Evolutionary conservation across 2,329 filamentous ascomycete genomes (phyloP).

Genomic region (Diaporthe vaccinii): DNA sequence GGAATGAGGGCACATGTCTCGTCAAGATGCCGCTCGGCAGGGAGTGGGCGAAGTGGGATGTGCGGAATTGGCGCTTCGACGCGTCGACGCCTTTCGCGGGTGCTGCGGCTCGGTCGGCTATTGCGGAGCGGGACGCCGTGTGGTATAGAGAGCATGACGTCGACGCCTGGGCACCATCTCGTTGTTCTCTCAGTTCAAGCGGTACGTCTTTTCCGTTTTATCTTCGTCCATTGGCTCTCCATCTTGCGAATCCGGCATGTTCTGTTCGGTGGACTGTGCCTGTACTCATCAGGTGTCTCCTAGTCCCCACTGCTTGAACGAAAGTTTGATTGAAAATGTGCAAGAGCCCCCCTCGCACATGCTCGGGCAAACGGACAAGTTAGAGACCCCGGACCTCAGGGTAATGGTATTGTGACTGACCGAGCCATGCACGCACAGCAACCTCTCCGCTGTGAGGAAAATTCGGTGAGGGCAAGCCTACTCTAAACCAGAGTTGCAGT

Average conservation of each 20-base stretch:
- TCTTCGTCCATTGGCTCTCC: no score
- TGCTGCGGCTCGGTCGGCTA: conserved; percentile 14
- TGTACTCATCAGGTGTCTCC: not conserved
- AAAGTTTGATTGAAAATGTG: not conserved
- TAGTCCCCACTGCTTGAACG: not conserved
- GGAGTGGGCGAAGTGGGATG: conserved; percentile 1
- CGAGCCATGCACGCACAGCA: not conserved
- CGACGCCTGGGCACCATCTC: not conserved
- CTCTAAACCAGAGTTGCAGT: not conserved
- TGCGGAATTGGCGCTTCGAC: conserved; percentile 14
- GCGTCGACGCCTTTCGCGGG: not conserved
- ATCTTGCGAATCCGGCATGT: not conserved
- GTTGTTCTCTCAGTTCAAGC: not conserved
- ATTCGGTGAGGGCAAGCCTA: not conserved
- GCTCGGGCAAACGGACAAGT: not conserved
- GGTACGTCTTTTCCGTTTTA: not conserved
- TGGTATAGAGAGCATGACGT: not conserved
- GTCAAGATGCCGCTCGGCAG: not conserved
- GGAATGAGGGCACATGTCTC: not conserved
- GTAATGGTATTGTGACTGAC: not conserved
- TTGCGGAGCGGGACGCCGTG: not conserved
- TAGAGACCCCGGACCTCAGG: not conserved
- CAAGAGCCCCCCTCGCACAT: not conserved
- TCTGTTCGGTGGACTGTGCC: not conserved
- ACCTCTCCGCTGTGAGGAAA: not conserved